Evolutionary conservation across 148 eudicot species (phyloP).

Genomic region (Amaranthus hypochondriacus): DNA sequence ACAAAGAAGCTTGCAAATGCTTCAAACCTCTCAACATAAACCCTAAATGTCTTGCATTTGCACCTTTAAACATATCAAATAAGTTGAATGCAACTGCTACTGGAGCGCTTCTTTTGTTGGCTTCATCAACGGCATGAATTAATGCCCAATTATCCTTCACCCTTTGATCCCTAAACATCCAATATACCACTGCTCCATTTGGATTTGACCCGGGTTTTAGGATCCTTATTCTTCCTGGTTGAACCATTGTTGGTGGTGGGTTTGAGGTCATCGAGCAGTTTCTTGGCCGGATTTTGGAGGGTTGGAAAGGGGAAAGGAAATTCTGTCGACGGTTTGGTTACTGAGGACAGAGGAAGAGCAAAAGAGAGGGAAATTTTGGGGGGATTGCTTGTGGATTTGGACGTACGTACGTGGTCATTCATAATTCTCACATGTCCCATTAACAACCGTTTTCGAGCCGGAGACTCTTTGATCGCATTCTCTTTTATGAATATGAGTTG

Average conservation of each 20-base stretch:
- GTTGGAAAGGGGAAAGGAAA: not conserved
- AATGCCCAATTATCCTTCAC: constrained; percentile 91
- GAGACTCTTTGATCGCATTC: no score
- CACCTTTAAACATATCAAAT: constrained; percentile 80
- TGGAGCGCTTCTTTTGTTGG: constrained; percentile 62
- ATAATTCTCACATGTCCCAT: not conserved
- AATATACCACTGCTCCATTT: constrained; percentile 64
- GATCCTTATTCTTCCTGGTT: constrained; percentile 61
- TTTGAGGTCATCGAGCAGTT: not conserved
- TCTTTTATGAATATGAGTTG: no score
- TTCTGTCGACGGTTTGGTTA: not conserved
- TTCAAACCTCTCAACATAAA: constrained; percentile 79
- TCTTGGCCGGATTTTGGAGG: not conserved
- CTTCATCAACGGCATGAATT: constrained; percentile 85
- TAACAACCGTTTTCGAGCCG: no score
- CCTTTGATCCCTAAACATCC: constrained; percentile 99
- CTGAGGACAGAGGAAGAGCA: not conserved
- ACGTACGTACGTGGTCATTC: constrained; percentile 19
- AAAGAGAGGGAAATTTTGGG: constrained; percentile 28
- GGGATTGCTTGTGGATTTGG: constrained; percentile 23
- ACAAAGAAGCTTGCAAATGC: constrained; percentile 38
- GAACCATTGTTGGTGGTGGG: constrained; percentile 32
- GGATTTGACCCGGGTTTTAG: constrained; percentile 41
- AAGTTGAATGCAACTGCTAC: constrained; percentile 78
- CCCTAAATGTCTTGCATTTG: constrained; percentile 80